phyloP scores from a whole-genome alignment of 176 grass and related monocot genomes.

The Musa acuminata region DNA sequence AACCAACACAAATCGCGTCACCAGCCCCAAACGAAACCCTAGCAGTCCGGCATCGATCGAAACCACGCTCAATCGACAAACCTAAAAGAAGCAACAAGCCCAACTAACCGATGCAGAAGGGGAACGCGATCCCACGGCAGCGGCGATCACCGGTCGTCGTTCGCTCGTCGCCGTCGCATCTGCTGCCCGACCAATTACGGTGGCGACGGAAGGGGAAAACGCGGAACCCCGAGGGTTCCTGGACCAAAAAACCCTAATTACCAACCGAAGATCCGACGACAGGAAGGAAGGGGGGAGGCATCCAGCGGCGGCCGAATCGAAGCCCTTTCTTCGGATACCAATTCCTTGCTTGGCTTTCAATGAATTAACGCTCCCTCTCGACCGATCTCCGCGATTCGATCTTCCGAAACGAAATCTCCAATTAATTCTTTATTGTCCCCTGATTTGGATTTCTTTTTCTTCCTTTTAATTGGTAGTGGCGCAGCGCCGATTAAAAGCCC shows the following conservation, averaged over 20 bases:
- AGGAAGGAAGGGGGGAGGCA: neutral
- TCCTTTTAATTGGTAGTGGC: neutral
- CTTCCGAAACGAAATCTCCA: neutral
- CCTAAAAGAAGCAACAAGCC: neutral
- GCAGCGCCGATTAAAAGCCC: neutral
- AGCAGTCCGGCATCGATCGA: neutral
- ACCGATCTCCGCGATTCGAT: neutral
- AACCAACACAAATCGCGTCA: neutral
- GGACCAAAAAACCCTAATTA: neutral
- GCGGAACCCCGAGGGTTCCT: neutral
- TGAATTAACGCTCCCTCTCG: neutral
- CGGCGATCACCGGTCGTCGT: neutral
- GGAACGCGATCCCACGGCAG: neutral
- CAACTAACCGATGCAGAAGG: neutral
- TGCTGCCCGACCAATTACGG: neutral
- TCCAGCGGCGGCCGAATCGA: neutral
- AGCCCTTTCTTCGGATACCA: slow-evolving; percentile 1
- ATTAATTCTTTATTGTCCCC: neutral
- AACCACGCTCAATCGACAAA: neutral
- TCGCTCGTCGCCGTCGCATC: neutral
- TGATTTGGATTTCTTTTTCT: neutral
- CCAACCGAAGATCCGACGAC: neutral
- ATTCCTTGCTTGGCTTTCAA: neutral
- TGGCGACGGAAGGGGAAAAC: neutral
- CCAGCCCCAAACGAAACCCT: slow-evolving; percentile 9